Conservation (phyloP, 345 rosid genomes). For the Salix exigua region DNA sequence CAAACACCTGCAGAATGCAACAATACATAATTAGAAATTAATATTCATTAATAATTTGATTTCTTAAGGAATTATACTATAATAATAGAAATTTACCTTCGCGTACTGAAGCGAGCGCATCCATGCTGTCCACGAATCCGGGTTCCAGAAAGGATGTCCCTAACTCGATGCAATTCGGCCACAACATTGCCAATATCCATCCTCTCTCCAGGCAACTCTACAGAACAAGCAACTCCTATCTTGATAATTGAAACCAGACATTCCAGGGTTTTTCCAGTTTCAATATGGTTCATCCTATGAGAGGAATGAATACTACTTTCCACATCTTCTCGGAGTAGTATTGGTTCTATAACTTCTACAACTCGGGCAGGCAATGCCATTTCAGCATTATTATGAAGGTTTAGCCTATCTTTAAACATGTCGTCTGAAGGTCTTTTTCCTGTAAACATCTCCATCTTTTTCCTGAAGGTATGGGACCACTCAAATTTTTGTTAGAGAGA, state of each 20-base stretch:
- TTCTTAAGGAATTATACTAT: no score
- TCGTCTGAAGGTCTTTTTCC: neutral
- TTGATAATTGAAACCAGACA: neutral
- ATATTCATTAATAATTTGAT: no score
- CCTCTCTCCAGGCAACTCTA: neutral
- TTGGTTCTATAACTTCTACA: slow-evolving; percentile 2
- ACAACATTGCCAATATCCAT: neutral
- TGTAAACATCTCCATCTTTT: neutral
- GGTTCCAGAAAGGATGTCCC: neutral
- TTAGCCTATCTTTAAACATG: slow-evolving; percentile 6
- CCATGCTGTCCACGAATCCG: neutral
- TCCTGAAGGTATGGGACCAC: no score
- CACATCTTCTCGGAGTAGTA: neutral
- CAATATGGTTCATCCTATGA: neutral
- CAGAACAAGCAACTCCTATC: neutral
- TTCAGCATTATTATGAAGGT: slow-evolving; percentile 6
- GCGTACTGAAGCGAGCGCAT: neutral
- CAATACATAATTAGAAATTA: no score
- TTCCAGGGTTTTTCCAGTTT: neutral
- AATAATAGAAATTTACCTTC: no score
- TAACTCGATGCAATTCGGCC: neutral
- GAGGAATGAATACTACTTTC: neutral
- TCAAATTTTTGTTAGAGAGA: no score
- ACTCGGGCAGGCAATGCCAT: neutral
- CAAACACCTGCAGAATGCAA: no score